Conservation (phyloP, 805 yeast species). For the Lipomyces sp. region DNA sequence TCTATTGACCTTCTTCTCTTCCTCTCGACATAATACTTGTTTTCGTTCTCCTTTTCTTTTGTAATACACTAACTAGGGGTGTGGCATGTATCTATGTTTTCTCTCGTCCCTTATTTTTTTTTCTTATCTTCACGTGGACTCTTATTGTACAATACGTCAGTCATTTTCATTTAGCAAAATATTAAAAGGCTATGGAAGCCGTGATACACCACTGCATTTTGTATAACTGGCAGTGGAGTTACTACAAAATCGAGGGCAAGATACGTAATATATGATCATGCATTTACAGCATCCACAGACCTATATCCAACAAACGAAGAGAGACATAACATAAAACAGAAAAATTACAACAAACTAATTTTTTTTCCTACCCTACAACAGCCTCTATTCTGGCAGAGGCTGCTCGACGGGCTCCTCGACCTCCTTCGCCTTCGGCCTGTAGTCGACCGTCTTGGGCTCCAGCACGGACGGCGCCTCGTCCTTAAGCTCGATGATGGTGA, state of each 20-base stretch:
- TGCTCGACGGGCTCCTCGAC: constrained; percentile 15
- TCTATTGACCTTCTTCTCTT: background rate
- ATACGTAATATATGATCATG: too few relatives aligned
- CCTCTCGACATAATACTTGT: background rate
- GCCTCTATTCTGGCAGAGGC: constrained; percentile 5
- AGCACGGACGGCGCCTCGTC: constrained; percentile 82
- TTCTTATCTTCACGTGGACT: background rate
- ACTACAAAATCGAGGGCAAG: too few relatives aligned
- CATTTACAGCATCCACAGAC: too few relatives aligned
- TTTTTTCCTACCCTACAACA: background rate
- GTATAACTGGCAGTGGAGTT: too few relatives aligned
- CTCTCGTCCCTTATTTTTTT: background rate
- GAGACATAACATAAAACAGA: background rate
- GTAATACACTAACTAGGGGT: too few relatives aligned
- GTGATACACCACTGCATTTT: too few relatives aligned
- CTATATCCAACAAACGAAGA: too few relatives aligned
- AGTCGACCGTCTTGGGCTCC: constrained; percentile 50
- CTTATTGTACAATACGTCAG: background rate
- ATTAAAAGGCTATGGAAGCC: too few relatives aligned
- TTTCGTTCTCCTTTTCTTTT: background rate
- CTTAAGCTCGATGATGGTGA: constrained; percentile 83
- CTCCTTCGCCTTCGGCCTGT: constrained; percentile 16
- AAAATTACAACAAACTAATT: background rate
- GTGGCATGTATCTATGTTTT: background rate
- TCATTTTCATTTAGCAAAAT: too few relatives aligned